phyloP scores from a whole-genome alignment of 148 eudicot genomes.

The Limonium bicolor region DNA sequence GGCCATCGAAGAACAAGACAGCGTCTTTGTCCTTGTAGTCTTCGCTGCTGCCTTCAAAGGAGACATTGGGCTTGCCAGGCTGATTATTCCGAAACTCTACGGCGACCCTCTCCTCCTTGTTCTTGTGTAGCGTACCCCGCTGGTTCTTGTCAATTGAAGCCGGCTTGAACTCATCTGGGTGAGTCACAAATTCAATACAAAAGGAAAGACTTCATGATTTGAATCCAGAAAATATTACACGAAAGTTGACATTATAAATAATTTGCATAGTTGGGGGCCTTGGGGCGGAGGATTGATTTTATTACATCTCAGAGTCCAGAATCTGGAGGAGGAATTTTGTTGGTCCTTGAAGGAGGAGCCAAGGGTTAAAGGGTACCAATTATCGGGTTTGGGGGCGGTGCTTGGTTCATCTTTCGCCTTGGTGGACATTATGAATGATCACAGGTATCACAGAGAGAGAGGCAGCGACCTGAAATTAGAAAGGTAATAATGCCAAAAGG shows the following conservation, averaged over 20 bases:
- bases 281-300: background rate
- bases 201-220: background rate
- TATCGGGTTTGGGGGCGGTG: slow-evolving; percentile 60
- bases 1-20: slow-evolving; percentile 80
- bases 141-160: slow-evolving; percentile 89
- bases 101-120: slow-evolving; percentile 64
- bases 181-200: background rate
- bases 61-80: slow-evolving; percentile 67
- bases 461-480: background rate
- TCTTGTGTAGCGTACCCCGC: slow-evolving; percentile 56
- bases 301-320: slow-evolving; percentile 87
- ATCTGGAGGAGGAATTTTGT: slow-evolving; percentile 55
- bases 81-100: slow-evolving; percentile 73
- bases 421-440: background rate
- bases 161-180: slow-evolving; percentile 85
- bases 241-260: background rate
- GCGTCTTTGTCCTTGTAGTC: slow-evolving; percentile 90
- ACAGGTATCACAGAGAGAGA: background rate
- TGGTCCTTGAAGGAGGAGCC: slow-evolving; percentile 82
- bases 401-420: slow-evolving; percentile 29
- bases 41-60: slow-evolving; percentile 70
- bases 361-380: slow-evolving; percentile 69
- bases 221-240: background rate
- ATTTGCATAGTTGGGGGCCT: background rate
- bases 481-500: too few species aligned